These are phyloP conservation scores for Vitis hybrid DNA, from an alignment of 177 flowering plant genomes.

Conservation along the genomic window DNA sequence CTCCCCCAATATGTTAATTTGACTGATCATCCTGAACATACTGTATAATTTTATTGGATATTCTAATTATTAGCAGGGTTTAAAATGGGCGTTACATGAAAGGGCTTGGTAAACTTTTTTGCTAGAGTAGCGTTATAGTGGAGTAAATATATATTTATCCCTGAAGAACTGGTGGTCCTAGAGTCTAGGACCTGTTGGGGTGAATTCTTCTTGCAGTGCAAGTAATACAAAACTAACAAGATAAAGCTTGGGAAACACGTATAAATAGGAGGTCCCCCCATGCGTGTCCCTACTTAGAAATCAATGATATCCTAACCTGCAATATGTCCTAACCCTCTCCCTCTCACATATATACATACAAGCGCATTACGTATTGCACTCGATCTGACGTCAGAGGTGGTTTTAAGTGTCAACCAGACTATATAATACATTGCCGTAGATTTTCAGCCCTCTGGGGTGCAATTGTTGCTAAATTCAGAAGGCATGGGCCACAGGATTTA, in stretches of 20 bases:
- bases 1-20: too few relatives aligned
- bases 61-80: too few relatives aligned
- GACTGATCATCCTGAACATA: too few relatives aligned
- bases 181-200: too few relatives aligned
- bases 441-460: slow-evolving; percentile 23
- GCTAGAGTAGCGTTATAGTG: too few relatives aligned
- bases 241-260: background rate
- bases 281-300: background rate
- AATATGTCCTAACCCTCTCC: slow-evolving; percentile 10
- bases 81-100: too few relatives aligned
- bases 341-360: background rate
- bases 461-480: slow-evolving; percentile 28
- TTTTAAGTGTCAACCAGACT: slow-evolving; percentile 13
- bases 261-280: background rate
- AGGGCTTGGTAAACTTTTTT: too few relatives aligned
- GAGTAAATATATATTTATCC: too few relatives aligned
- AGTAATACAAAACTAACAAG: too few relatives aligned
- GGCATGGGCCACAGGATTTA: slow-evolving; percentile 46
- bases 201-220: too few relatives aligned
- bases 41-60: too few relatives aligned
- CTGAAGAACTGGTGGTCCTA: too few relatives aligned
- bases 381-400: background rate
- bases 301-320: slow-evolving; percentile 13
- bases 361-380: background rate
- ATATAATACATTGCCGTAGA: slow-evolving; percentile 21